Conservation (phyloP, 1,284 basidiomycete species). For the Malassezia sp. region DNA sequence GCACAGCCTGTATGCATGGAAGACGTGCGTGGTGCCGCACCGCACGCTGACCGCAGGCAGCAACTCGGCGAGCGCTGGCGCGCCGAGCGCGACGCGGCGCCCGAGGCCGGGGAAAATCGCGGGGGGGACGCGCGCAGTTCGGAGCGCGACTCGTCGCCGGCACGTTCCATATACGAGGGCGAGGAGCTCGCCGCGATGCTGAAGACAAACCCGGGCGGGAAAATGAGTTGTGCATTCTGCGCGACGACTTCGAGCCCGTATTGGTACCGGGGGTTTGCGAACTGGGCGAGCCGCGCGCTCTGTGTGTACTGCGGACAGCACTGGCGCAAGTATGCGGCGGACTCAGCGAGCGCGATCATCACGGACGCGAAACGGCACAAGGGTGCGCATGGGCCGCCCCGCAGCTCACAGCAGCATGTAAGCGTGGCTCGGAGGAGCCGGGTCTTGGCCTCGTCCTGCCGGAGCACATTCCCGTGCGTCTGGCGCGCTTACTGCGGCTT, state of each 20-base stretch:
- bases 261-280: slow-evolving; percentile 40
- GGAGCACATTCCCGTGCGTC: not conserved
- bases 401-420: slow-evolving; percentile 35
- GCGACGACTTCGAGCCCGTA: slow-evolving; percentile 24
- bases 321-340: slow-evolving; percentile 45
- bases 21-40: too few species aligned
- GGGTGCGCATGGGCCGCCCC: too few species aligned
- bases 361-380: slow-evolving; percentile 20
- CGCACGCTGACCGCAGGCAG: too few species aligned
- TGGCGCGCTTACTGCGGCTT: too few species aligned
- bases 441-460: slow-evolving; percentile 10
- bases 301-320: slow-evolving; percentile 41
- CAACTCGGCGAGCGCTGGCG: slow-evolving; percentile 4
- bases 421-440: slow-evolving; percentile 33
- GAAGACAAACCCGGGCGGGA: slow-evolving; percentile 1
- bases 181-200: slow-evolving; percentile 1
- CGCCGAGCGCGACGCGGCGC: too few species aligned
- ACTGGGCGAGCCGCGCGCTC: slow-evolving; percentile 29
- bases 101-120: not conserved
- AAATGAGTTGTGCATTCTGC: slow-evolving; percentile 32
- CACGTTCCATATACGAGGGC: not conserved
- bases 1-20: slow-evolving; percentile 73
- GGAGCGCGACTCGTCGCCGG: slow-evolving; percentile 9
- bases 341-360: slow-evolving; percentile 21
- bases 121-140: too few species aligned